A percentile compares a stretch with the other conserved stretches of the same genome.
These are phyloP conservation scores for Solanum paucissectum DNA, from an alignment of 257 asterid genomes.

Conservation along the genomic window DNA sequence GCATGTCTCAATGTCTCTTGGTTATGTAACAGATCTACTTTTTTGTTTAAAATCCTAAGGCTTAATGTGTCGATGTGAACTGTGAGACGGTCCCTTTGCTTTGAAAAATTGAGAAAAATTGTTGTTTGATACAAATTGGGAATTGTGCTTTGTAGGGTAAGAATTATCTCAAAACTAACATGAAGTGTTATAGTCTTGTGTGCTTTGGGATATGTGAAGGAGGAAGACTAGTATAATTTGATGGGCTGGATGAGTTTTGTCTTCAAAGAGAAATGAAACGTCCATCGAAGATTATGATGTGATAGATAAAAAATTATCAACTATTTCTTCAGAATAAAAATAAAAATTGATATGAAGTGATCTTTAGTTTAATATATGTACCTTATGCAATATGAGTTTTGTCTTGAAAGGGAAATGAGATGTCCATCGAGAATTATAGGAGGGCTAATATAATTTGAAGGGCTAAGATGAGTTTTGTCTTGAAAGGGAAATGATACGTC, in stretches of 20 bases:
- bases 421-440: not conserved
- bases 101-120: not conserved
- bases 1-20: not conserved
- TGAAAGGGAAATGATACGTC: not conserved
- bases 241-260: not conserved
- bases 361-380: too few species aligned
- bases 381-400: not conserved
- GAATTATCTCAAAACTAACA: not conserved
- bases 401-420: not conserved
- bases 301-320: too few species aligned
- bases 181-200: not conserved
- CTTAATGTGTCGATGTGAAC: constrained; percentile 4
- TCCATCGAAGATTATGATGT: not conserved
- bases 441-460: not conserved
- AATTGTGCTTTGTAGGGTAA: not conserved
- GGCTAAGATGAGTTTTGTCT: not conserved
- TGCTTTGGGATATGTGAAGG: not conserved
- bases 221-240: not conserved
- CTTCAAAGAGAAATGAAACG: too few species aligned
- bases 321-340: too few species aligned
- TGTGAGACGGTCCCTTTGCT: constrained; percentile 8
- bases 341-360: too few species aligned
- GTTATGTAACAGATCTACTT: not conserved
- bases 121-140: not conserved
- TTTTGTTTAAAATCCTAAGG: not conserved